Conservation (phyloP, 2,329 filamentous ascomycete genomes). For the Dendrostoma leiphaemia region DNA sequence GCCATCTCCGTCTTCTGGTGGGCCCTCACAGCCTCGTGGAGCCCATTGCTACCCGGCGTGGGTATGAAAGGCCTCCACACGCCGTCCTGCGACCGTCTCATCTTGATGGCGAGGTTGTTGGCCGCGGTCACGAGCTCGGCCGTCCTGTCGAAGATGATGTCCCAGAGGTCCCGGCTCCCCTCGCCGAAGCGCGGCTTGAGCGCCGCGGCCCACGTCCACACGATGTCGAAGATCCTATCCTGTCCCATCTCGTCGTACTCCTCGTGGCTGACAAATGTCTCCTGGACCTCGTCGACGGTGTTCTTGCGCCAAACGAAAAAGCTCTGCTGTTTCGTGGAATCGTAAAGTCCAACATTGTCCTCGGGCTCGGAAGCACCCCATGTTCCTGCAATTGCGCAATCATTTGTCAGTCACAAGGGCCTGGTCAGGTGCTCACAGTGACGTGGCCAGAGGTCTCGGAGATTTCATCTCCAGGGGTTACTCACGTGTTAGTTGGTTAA, state of each 20-base stretch:
- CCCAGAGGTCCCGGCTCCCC: background rate
- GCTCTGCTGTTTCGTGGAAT: background rate
- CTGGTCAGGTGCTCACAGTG: no score
- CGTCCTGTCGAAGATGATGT: background rate
- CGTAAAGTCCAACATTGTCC: no score
- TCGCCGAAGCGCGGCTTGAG: background rate
- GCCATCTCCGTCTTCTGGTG: background rate
- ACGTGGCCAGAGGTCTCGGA: no score
- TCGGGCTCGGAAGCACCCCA: background rate
- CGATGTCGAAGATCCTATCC: background rate
- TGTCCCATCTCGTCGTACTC: background rate
- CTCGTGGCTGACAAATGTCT: background rate
- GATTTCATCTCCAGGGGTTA: background rate
- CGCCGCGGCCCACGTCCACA: background rate
- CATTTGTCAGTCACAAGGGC: background rate
- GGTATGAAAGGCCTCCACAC: constrained; percentile 7
- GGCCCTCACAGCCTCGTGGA: background rate
- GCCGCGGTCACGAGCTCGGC: background rate
- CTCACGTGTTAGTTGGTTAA: background rate
- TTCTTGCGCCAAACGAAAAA: constrained; percentile 5
- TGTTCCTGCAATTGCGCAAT: background rate
- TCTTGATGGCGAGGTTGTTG: background rate
- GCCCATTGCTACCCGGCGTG: background rate
- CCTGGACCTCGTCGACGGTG: background rate
- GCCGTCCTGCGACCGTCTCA: constrained; percentile 2